These are phyloP conservation scores for Lasiosphaeris hirsuta DNA, from an alignment of 495 filamentous ascomycete genomes.

Conservation along the genomic window DNA sequence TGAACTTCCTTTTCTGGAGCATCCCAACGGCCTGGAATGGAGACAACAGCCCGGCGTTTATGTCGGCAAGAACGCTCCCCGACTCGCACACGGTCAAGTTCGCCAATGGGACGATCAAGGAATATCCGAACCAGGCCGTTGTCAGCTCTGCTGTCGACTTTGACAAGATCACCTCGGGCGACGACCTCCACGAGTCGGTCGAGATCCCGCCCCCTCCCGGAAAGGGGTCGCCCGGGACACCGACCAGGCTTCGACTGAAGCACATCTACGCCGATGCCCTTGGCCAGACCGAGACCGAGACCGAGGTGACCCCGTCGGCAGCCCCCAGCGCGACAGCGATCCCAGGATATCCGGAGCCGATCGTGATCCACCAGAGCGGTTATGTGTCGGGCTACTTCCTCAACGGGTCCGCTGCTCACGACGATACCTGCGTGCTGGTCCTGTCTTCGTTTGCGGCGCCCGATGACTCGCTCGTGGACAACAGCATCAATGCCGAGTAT, in stretches of 20 bases:
- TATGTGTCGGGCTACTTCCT: conserved; percentile 32
- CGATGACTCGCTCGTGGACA: not conserved
- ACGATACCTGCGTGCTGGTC: conserved; percentile 28
- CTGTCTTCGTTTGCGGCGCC: conserved; percentile 13
- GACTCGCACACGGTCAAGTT: conserved; percentile 17
- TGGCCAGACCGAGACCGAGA: too few relatives aligned
- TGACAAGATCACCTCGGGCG: too few relatives aligned
- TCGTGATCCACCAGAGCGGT: conserved; percentile 7
- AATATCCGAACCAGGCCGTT: not conserved
- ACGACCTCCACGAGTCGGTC: too few relatives aligned
- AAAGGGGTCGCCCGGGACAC: too few relatives aligned
- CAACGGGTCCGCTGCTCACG: conserved; percentile 28
- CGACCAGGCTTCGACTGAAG: too few relatives aligned
- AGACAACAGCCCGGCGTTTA: not conserved
- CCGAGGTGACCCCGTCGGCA: too few relatives aligned
- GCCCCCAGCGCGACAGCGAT: not conserved
- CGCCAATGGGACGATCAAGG: conserved; percentile 17
- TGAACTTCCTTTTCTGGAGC: conserved; percentile 17
- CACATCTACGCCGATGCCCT: too few relatives aligned
- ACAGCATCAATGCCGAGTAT: conserved; percentile 11
- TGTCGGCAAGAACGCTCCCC: not conserved
- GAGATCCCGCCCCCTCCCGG: too few relatives aligned
- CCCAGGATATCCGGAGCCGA: not conserved
- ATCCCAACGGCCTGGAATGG: not conserved
- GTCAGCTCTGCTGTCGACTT: too few relatives aligned